phyloP scores from a whole-genome alignment of 2,329 filamentous ascomycete genomes.

The Exophiala oligosperma region DNA sequence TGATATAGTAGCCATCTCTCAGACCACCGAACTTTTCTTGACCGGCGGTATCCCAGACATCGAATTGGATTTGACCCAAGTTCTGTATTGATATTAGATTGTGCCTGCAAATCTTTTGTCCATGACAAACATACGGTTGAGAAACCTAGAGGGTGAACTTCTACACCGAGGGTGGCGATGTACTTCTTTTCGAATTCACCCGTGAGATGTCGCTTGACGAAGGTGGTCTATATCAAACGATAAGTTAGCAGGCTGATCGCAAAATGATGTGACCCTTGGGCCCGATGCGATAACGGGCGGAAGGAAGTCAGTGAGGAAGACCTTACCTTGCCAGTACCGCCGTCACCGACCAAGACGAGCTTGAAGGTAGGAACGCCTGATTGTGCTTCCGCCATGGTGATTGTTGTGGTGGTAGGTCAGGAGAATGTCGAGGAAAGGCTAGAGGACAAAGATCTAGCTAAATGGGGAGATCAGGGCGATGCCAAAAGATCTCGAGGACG shows the following conservation, averaged over 20 bases:
- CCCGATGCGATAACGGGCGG: not conserved
- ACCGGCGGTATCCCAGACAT: constrained; percentile 98
- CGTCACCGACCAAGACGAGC: constrained; percentile 98
- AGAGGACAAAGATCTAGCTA: constrained; percentile 31
- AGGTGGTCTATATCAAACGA: constrained; percentile 79
- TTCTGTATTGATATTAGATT: constrained; percentile 56
- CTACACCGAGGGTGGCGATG: constrained; percentile 98
- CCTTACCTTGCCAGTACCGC: constrained; percentile 95
- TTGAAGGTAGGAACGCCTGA: constrained; percentile 81
- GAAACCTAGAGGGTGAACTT: constrained; percentile 98
- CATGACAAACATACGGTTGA: constrained; percentile 74
- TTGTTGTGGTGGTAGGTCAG: constrained; percentile 26
- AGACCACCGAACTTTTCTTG: constrained; percentile 99
- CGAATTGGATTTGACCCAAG: constrained; percentile 95
- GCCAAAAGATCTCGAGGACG: constrained; percentile 1
- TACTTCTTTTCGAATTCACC: constrained; percentile 99
- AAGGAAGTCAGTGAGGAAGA: not conserved
- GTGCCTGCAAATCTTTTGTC: constrained; percentile 5
- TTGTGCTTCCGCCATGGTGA: constrained; percentile 62
- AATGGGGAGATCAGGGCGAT: constrained; percentile 30
- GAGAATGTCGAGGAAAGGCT: constrained; percentile 15
- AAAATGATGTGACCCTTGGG: not conserved
- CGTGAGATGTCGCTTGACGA: constrained; percentile 99
- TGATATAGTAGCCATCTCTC: constrained; percentile 99
- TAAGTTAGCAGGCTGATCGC: constrained; percentile 6